Percentiles rank a stretch among this genome's conserved stretches.
phyloP scores from a whole-genome alignment of 352 stramenopile species.

The Aphanomyces astaci region DNA sequence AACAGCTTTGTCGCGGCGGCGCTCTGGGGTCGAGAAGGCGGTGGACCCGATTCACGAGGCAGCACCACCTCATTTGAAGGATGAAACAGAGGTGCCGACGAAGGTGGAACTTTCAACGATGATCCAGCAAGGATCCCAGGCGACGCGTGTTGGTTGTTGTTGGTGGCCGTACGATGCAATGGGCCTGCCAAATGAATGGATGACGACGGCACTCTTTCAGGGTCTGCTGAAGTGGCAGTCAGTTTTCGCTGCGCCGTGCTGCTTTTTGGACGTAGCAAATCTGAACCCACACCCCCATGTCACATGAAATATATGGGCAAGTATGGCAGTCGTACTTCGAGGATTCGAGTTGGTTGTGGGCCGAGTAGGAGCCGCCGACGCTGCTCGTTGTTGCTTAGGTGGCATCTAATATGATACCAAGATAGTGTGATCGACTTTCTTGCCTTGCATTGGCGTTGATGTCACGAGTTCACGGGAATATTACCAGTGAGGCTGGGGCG shows the following conservation, averaged over 20 bases:
- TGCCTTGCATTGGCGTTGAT: neutral
- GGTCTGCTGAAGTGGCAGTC: neutral
- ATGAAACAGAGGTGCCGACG: neutral
- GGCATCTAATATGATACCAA: neutral
- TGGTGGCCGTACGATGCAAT: neutral
- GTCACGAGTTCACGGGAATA: no score
- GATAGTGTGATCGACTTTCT: neutral
- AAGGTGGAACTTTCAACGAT: neutral
- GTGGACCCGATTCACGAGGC: neutral
- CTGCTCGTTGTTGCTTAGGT: neutral
- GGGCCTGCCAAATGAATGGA: neutral
- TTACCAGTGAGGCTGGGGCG: neutral
- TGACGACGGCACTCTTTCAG: neutral
- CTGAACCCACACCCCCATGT: neutral
- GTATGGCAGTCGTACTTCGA: slow-evolving; percentile 5
- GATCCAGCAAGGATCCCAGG: neutral
- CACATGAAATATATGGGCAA: neutral
- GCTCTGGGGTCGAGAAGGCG: neutral
- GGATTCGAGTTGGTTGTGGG: neutral
- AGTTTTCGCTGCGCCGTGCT: slow-evolving; percentile 14
- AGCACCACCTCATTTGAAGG: neutral
- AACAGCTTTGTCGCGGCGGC: neutral
- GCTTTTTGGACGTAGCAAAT: slow-evolving; percentile 10
- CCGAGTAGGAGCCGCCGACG: slow-evolving; percentile 5
- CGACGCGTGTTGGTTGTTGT: neutral